Evolutionary conservation across 2,329 filamentous ascomycete genomes (phyloP), one percentile per base, ranked within the genome.

Genomic region (Ascochyta clinopodiicola): DNA sequence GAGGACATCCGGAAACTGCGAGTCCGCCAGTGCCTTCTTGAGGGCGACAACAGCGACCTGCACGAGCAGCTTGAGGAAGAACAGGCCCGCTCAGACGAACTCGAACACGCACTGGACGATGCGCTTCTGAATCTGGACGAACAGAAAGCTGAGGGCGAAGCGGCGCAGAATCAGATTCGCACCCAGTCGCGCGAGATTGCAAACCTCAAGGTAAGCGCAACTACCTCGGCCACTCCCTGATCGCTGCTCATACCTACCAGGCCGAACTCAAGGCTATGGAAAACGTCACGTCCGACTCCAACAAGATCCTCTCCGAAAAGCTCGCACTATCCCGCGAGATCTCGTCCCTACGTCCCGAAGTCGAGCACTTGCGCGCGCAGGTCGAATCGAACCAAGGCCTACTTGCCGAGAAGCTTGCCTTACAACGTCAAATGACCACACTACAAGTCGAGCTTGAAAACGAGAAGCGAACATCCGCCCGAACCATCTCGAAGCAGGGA

Each of bases 371-470:
- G 13, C 82, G 81, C 60, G 79, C 82, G 6, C 86, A 89, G 70
- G 80, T 79, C 19, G 75, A 78, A 29, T 80, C 81, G 13, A 86
- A 93, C 49, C 87, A 92, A 67, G 82, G 84, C 2, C 79, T 91
- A 10, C 80, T 96, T 15, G 81, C 88, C 1, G 92, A 96, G 70
- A 96, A 96, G 73, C 81, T 94, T 40, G 83, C 88, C 2, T 77
- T 97, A 13, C 88, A 95, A 70, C 87, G 90, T 42, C 90, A 95
- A 75, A 75, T 96, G 25, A 88, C 84, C 68, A 86, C 88, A 1
- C 75, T 93, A 2, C 90, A 96, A 73, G 87, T 91, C 38, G 90
- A 96, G 65, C 81, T 96, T 2, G 91, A 93, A 61, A 91, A 90
- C 62, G 91, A 95, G 71, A 94, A 87, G 73, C 84, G 87, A n/a